phyloP scores from a whole-genome alignment of 139 green algal species.

The Edaphochlamys debaryana region DNA sequence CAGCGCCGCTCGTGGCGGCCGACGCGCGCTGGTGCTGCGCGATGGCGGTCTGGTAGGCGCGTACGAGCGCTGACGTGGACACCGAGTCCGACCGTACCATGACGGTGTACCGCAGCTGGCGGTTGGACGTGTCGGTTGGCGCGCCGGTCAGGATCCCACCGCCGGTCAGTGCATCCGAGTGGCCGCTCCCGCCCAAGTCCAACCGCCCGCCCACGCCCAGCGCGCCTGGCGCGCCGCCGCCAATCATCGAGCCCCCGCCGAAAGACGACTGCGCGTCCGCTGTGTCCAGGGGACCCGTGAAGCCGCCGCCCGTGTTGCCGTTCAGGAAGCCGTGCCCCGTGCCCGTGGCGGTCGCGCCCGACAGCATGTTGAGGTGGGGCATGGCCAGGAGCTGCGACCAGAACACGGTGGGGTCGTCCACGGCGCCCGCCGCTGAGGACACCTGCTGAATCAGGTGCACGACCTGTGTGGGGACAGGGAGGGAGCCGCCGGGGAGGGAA shows the following conservation, averaged over 20 bases:
- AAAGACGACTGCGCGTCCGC: neutral
- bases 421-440: slow-evolving; percentile 2
- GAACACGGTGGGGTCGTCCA: slow-evolving; percentile 32
- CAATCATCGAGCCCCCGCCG: neutral
- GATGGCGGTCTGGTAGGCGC: slow-evolving; percentile 46
- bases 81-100: slow-evolving; percentile 38
- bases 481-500: no score
- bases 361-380: slow-evolving; percentile 33
- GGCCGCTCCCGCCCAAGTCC: neutral
- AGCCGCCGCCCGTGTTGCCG: slow-evolving; percentile 2
- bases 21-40: slow-evolving; percentile 39
- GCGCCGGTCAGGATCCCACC: slow-evolving; percentile 4
- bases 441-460: slow-evolving; percentile 36
- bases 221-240: neutral
- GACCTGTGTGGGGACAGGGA: slow-evolving; percentile 1
- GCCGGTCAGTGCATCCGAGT: slow-evolving; percentile 21
- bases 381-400: slow-evolving; percentile 37
- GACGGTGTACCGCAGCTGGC: slow-evolving; percentile 37
- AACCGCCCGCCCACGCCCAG: neutral
- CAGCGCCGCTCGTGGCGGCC: neutral
- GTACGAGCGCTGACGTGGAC: slow-evolving; percentile 44
- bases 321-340: neutral
- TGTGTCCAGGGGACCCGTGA: slow-evolving; percentile 1
- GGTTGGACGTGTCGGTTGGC: neutral
- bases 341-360: slow-evolving; percentile 1